Base-by-base conservation (phyloP, 306 rosid species). In the Myrica gale region DNA sequence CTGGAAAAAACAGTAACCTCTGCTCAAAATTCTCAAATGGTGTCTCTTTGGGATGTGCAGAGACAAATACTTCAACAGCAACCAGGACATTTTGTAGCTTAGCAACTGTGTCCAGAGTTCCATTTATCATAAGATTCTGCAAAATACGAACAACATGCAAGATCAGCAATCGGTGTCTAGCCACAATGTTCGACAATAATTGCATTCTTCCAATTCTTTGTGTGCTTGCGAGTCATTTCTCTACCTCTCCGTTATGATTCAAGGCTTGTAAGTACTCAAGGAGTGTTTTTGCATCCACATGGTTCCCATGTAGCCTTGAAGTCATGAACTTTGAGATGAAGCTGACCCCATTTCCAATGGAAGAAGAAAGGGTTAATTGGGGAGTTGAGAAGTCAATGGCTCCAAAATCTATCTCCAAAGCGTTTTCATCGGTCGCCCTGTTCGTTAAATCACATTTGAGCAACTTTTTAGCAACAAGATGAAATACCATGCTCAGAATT, bases 391-490 rank as follows among this genome's bases (percentile, higher is more conserved):
- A 76, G 76, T 91, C 89, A 56, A 87, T 82, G 75, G 98, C 97
- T 67, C 89, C 93, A 84, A 93, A 91, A 79, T 93, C 98, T 9
- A 88, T 86, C 86, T 93, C 97, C 79, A 93, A 80, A 45, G 96
- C 83, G 76, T 93, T 84, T 77, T 87, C 94, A 86, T 93, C 97
- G 46, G 48, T 91, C 51, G 90, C 92, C 98, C 98, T 91, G 80
- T 66, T 83, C 46, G 79, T 42, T 65, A 52, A 50, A 71, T 47
- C 13, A 65, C 58, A 56, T 41, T 41, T 15, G 6, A 5, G 20
- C 76, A 69, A 55, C 16, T 65, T 41, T 42, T 65, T 42, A 65
- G 20, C 15, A 65, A 17, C 50, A 41, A 65, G 26, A 65, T 65
- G 48, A n/a, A 17, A 8, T 9, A 41, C 6, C 70, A 65, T 65